Base-by-base conservation (phyloP, 73 alveolate genomes). In the Blepharisma stoltei region DNA sequence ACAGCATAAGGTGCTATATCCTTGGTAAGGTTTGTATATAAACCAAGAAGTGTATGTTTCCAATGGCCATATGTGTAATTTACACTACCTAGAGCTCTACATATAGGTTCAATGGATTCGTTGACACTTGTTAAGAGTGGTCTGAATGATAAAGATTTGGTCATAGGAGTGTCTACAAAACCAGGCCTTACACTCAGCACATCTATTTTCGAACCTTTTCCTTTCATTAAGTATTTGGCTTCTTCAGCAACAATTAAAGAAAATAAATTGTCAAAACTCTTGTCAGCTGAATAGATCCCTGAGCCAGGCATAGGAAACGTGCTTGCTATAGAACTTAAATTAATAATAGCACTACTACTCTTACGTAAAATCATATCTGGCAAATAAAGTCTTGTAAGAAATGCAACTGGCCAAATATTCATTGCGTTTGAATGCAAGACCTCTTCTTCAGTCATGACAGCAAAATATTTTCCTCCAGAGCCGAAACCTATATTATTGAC, bases 31-130 rank as follows among this genome's bases (percentile, higher is more conserved):
- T 32, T 32, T 32, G 41, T 32, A 32, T 32, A 32, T 3, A n/a
- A 60, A 14, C 46, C 73, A 14, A 60, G 45, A 25, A 60, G 73
- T 1, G 38, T 27, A 76, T 76, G 83, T 7, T 76, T 76, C 47
- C 75, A 76, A 54, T 76, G 83, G 3, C 83, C 83, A 55, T 50
- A 23, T 27, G 78, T 76, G 21, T 11, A 21, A 18, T 54, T 68
- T 54, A 6, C 38, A 25, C 77, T 76, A 23, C 83, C 83, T 25
- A 76, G 54, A 0, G n/a, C 20, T 14, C 21, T 18, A 14, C 44
- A 54, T 46, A 53, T 47, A 14, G 38, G 78, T 14, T 54, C 48
- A 54, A 68, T 78, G 32, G 78, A 49, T 53, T 49, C 60, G 32
- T 76, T 11, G 46, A 60, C 71, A 21, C 55, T 47, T 14, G 32